Conservation (phyloP, 768 basidiomycete genomes). For the Panaeolus papilionaceus region DNA sequence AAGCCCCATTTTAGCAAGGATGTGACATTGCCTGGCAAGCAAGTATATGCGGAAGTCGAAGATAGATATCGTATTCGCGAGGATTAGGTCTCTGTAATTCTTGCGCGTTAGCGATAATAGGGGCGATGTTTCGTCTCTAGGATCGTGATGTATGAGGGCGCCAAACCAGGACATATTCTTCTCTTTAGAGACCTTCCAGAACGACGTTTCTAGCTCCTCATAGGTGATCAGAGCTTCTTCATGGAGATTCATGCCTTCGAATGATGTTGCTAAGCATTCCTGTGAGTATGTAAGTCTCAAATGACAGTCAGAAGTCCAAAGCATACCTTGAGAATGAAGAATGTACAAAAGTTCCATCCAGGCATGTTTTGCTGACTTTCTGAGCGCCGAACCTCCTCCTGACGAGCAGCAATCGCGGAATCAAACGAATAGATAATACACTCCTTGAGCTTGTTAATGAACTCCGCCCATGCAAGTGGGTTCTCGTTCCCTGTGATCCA, state of each 20-base stretch:
- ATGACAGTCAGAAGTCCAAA: constrained; percentile 15
- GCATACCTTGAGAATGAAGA: constrained; percentile 90
- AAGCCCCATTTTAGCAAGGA: constrained; percentile 73
- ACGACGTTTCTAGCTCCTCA: constrained; percentile 88
- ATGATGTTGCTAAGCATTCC: constrained; percentile 94
- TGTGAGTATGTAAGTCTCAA: constrained; percentile 41
- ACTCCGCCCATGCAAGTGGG: constrained; percentile 86
- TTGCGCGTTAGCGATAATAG: constrained; percentile 83
- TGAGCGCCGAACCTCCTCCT: constrained; percentile 90
- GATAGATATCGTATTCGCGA: constrained; percentile 88
- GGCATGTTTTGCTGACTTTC: constrained; percentile 92
- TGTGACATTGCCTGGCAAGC: constrained; percentile 81
- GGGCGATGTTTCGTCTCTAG: constrained; percentile 80
- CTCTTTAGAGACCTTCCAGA: constrained; percentile 76
- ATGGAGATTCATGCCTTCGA: constrained; percentile 86
- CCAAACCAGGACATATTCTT: constrained; percentile 94
- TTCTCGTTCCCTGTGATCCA: constrained; percentile 77
- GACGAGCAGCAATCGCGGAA: constrained; percentile 72
- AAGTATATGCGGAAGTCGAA: constrained; percentile 95
- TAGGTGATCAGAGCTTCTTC: constrained; percentile 93
- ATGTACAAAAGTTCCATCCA: constrained; percentile 99
- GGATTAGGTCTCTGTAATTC: constrained; percentile 87
- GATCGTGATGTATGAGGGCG: constrained; percentile 71
- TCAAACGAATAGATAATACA: constrained; percentile 88
- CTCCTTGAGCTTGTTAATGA: constrained; percentile 90